phyloP scores from a whole-genome alignment of 176 grass and related monocot genomes.

The Oryza nivara region DNA sequence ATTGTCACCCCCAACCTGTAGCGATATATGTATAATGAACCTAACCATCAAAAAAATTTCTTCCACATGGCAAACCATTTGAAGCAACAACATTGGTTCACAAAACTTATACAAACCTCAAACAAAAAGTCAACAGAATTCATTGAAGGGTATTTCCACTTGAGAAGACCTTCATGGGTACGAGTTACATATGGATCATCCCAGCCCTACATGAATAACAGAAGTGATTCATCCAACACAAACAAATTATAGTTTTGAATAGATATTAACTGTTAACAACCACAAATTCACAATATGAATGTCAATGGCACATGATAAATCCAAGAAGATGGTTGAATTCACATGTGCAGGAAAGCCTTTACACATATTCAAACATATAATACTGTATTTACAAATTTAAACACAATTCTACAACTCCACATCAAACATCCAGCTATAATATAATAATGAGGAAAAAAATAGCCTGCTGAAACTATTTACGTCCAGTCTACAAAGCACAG shows the following conservation, averaged over 20 bases:
- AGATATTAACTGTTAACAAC: slow-evolving; percentile 10
- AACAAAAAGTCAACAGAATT: slow-evolving; percentile 98
- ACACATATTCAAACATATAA: slow-evolving; percentile 1
- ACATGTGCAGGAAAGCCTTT: neutral
- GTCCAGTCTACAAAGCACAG: neutral
- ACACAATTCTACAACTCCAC: neutral
- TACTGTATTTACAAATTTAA: slow-evolving; percentile 1
- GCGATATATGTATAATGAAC: slow-evolving; percentile 17
- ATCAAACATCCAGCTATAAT: slow-evolving; percentile 1
- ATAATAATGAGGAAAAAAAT: neutral
- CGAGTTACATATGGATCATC: slow-evolving; percentile 97
- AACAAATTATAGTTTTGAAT: slow-evolving; percentile 2
- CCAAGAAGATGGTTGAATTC: neutral
- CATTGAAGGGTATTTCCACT: slow-evolving; percentile 98
- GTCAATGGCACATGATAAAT: neutral
- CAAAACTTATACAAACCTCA: slow-evolving; percentile 53
- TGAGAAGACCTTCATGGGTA: slow-evolving; percentile 95
- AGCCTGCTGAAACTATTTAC: neutral
- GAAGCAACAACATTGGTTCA: slow-evolving; percentile 1
- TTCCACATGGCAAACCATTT: slow-evolving; percentile 1
- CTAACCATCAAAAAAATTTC: slow-evolving; percentile 17
- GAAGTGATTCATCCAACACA: slow-evolving; percentile 35
- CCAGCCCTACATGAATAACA: slow-evolving; percentile 69
- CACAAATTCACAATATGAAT: neutral
- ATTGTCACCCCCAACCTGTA: slow-evolving; percentile 66